These are phyloP conservation scores for Jaminaea rosea DNA, from an alignment of 1,284 basidiomycete genomes.

Conservation along the genomic window DNA sequence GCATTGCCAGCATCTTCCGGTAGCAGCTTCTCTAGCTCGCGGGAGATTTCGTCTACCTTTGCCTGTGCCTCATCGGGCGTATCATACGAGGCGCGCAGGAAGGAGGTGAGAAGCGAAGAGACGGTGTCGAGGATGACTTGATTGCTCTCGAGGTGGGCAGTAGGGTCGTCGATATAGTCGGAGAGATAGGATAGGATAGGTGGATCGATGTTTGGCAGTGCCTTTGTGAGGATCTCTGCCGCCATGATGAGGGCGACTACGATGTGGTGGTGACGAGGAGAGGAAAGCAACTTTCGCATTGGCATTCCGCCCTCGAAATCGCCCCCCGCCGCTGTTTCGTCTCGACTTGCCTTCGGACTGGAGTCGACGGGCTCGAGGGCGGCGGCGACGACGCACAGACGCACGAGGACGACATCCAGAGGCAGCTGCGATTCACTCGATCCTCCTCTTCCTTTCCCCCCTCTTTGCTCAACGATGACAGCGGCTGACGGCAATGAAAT, in stretches of 20 bases:
- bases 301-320: too few relatives aligned
- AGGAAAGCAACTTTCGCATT: too few relatives aligned
- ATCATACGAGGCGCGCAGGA: constrained; percentile 11
- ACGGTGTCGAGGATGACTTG: constrained; percentile 42
- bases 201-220: constrained; percentile 81
- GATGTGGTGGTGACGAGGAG: background rate
- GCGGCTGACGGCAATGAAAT: too few relatives aligned
- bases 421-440: too few relatives aligned
- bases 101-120: constrained; percentile 10
- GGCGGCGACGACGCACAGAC: too few relatives aligned
- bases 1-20: constrained; percentile 11
- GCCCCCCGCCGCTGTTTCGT: too few relatives aligned
- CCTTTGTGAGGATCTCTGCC: constrained; percentile 66
- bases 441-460: too few relatives aligned
- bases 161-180: constrained; percentile 66
- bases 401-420: too few relatives aligned
- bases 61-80: constrained; percentile 13
- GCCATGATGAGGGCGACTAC: constrained; percentile 43
- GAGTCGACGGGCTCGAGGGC: too few relatives aligned
- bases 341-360: too few relatives aligned
- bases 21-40: constrained; percentile 26
- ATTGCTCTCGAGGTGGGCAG: constrained; percentile 32
- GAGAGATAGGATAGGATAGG: constrained; percentile 85
- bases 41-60: constrained; percentile 21
- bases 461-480: too few relatives aligned